A percentile compares a stretch with the other conserved stretches of the same genome.
phyloP scores from a whole-genome alignment of 1,139 yeast species.

The Pichia sp. region DNA sequence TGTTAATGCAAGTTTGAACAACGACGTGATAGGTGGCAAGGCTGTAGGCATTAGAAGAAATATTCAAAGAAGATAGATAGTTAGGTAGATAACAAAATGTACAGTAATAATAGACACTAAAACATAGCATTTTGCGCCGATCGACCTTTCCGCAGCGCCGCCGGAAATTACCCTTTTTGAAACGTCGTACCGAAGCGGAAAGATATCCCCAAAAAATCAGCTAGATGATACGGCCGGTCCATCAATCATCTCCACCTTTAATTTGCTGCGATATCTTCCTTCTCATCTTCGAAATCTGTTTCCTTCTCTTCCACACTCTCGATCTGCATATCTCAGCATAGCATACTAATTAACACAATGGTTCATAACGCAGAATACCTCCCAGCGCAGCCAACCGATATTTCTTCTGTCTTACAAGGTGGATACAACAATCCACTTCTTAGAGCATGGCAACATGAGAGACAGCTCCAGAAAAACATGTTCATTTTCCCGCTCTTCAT shows the following conservation, averaged over 20 bases:
- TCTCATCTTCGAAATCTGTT: too few relatives aligned
- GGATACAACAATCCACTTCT: constrained; percentile 90
- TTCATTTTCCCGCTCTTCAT: constrained; percentile 90
- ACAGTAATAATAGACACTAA: too few relatives aligned
- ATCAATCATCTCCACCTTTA: neutral
- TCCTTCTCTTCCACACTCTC: too few relatives aligned
- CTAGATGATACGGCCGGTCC: neutral
- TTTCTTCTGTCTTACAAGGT: constrained; percentile 83
- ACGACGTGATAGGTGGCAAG: constrained; percentile 49
- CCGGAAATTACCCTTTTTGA: neutral
- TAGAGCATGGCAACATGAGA: constrained; percentile 86
- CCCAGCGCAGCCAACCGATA: constrained; percentile 51
- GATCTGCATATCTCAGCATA: too few relatives aligned
- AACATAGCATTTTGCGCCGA: neutral
- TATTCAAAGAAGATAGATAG: constrained; percentile 16
- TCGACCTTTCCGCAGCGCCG: neutral
- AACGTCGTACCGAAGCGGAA: neutral
- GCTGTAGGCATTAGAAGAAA: constrained; percentile 62
- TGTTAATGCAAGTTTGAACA: constrained; percentile 21
- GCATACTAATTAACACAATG: constrained; percentile 4
- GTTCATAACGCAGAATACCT: constrained; percentile 65
- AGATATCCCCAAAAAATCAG: neutral
- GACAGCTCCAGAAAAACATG: constrained; percentile 81
- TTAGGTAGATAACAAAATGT: neutral
- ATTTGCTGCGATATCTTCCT: too few relatives aligned